Evolutionary conservation across 768 basidiomycete species (phyloP), one percentile per base, ranked within the genome.

Genomic region (Leccinellum rugosiceps): DNA sequence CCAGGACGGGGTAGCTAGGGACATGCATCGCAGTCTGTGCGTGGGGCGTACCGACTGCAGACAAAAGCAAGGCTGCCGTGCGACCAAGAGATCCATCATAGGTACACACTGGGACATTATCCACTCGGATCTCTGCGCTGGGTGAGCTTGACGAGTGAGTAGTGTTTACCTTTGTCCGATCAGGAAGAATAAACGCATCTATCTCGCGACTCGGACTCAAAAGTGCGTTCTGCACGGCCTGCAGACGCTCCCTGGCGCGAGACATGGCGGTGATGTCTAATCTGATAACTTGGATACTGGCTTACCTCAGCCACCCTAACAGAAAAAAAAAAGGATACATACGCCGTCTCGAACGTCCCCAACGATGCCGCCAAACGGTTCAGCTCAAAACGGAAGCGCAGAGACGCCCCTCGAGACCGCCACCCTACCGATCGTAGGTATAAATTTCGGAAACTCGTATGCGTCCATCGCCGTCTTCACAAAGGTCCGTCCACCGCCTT

Each of bases 361-460:
- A 58, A n/a, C 26, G 28, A 81, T 79, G 78, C 69, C 75, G n/a
- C 65, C 69, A 48, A 81, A 75, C 57, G 72, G 67, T 60, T 45
- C 68, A 30, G 56, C 74, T 28, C 80, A 77, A 19, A 87, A 86
- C 63, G 85, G 86, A 60, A 78, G 61, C 56, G 82, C 77, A 6
- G 76, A 79, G 46, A 67, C 77, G 3, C 74, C 77, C 28, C 64
- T 68, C n/a, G 72, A 72, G 6, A 41, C 61, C 30, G 64, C 74
- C 19, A 52, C 63, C 0, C 86, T 83, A 6, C 79, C 87, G 0
- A 83, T 94, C 56, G 82, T 98, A 48, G 97, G 96, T 47, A 92
- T 99, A 75, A 98, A 96, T 77, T 90, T 98, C 71, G 97, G 96
- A 17, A 94, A 96, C 74, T 87, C 92, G 31, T 98, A 88, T 71